Conservation (phyloP, 257 asterid species). For the Nyctanthes arbortristis region DNA sequence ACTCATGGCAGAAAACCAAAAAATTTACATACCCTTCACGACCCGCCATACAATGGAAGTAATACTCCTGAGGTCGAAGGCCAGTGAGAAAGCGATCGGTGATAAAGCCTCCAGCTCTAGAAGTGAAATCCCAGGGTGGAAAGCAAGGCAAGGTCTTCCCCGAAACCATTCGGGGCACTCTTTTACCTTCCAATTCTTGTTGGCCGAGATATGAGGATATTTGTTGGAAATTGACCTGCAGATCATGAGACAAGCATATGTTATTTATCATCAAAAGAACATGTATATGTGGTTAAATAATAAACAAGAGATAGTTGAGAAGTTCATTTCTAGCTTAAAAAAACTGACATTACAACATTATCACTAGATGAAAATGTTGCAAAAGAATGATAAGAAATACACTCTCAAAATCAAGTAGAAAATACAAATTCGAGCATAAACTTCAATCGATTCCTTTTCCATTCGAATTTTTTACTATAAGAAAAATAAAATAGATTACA, state of each 20-base stretch:
- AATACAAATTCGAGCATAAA: background rate
- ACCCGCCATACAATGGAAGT: slow-evolving; percentile 99
- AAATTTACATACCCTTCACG: slow-evolving; percentile 80
- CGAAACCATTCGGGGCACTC: slow-evolving; percentile 98
- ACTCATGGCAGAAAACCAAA: slow-evolving; percentile 10
- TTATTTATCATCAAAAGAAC: background rate
- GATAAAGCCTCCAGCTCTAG: slow-evolving; percentile 97
- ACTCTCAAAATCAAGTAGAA: background rate
- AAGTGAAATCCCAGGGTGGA: slow-evolving; percentile 93
- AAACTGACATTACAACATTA: background rate
- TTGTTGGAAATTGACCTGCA: slow-evolving; percentile 95
- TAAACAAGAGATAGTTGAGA: slow-evolving; percentile 1
- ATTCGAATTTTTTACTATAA: background rate
- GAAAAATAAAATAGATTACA: background rate
- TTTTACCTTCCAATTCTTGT: slow-evolving; percentile 98
- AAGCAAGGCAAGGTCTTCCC: slow-evolving; percentile 94
- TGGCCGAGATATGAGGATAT: slow-evolving; percentile 96
- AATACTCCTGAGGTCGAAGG: slow-evolving; percentile 96
- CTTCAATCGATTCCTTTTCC: background rate
- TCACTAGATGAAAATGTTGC: background rate
- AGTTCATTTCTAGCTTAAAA: background rate
- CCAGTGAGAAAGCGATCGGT: slow-evolving; percentile 96
- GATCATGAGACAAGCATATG: slow-evolving; percentile 21
- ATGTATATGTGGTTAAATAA: slow-evolving; percentile 11
- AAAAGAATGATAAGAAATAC: background rate